A percentile compares a stretch with the other conserved stretches of the same genome.
Evolutionary conservation across 805 yeast species (phyloP).

Genomic region (Yarrowia hollandica): DNA sequence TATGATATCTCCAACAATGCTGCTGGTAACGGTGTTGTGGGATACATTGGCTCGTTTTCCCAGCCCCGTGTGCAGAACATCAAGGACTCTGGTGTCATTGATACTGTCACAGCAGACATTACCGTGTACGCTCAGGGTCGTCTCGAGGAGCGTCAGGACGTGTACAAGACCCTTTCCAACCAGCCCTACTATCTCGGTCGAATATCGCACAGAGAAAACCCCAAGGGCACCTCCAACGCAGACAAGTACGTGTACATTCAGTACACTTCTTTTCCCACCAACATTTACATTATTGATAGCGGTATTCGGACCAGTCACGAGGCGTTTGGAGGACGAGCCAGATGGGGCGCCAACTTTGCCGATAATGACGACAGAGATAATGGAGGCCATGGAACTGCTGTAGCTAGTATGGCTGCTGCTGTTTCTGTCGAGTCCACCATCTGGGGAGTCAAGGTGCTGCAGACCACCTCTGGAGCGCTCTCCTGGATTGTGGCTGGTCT

Average conservation of each 20-base stretch:
- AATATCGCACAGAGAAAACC: background rate
- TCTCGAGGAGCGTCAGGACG: background rate
- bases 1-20: background rate
- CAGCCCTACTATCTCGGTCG: constrained; percentile 1
- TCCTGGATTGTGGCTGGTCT: background rate
- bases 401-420: constrained; percentile 85
- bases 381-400: constrained; percentile 94
- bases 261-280: background rate
- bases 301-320: constrained; percentile 51
- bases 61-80: background rate
- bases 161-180: background rate
- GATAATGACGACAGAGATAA: constrained; percentile 72
- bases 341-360: constrained; percentile 41
- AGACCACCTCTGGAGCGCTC: background rate
- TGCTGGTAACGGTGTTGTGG: background rate
- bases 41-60: background rate
- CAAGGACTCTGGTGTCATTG: background rate
- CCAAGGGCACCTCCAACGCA: background rate
- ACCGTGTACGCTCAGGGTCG: background rate
- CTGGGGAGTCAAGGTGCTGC: constrained; percentile 45
- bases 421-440: constrained; percentile 43
- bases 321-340: constrained; percentile 46
- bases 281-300: constrained; percentile 77
- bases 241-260: background rate
- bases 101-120: background rate